Percentiles rank a stretch among this genome's conserved stretches.
Conservation (phyloP, 1,284 basidiomycete species). For the Somion occarium region DNA sequence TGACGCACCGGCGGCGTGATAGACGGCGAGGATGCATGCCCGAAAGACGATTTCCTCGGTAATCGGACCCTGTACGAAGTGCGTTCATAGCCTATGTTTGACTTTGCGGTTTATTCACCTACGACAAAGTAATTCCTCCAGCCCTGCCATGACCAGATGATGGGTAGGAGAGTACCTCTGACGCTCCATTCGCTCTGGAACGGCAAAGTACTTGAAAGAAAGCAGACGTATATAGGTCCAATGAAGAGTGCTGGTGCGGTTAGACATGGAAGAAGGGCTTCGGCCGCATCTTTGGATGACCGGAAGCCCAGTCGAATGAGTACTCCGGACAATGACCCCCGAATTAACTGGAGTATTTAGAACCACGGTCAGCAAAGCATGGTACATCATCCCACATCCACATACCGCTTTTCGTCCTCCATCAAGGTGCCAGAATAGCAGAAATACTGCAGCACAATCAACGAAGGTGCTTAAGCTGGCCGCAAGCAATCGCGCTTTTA, state of each 20-base stretch:
- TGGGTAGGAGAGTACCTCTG: conserved; percentile 32
- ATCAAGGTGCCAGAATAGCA: conserved; percentile 30
- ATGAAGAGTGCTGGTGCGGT: conserved; percentile 78
- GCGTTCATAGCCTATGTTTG: conserved; percentile 1
- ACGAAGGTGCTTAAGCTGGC: conserved; percentile 52
- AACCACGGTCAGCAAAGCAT: conserved; percentile 2
- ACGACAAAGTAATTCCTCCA: conserved; percentile 79
- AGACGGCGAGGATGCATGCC: conserved; percentile 75
- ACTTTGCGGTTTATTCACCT: conserved; percentile 26
- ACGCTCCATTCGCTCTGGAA: conserved; percentile 54
- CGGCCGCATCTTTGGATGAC: conserved; percentile 18
- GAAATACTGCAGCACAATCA: conserved; percentile 43
- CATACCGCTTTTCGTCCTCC: conserved; percentile 28
- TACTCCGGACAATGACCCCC: conserved; percentile 14
- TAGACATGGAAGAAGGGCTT: conserved; percentile 47
- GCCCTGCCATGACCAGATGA: conserved; percentile 50
- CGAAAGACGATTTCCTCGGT: conserved; percentile 95
- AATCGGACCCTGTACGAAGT: conserved; percentile 63
- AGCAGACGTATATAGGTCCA: conserved; percentile 75
- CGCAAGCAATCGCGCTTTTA: conserved; percentile 59
- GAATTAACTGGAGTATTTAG: not conserved
- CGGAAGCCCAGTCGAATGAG: conserved; percentile 27
- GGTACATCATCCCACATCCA: conserved; percentile 9
- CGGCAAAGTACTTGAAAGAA: conserved; percentile 54
- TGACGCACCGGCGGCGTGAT: conserved; percentile 62